These are phyloP conservation scores for Lotus japonicus DNA, from an alignment of 306 rosid genomes.

Conservation along the genomic window DNA sequence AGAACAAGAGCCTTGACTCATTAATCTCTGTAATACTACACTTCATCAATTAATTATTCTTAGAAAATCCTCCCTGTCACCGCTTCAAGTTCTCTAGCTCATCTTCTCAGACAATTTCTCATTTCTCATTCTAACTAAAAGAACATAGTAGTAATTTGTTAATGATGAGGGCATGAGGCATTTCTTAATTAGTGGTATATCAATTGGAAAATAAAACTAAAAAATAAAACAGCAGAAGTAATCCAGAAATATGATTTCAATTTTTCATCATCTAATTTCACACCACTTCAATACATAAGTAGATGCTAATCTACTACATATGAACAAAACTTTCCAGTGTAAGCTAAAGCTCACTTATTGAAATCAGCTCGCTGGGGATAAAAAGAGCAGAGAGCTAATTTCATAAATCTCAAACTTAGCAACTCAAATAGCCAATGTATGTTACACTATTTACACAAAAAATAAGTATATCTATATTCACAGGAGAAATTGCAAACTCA, in stretches of 20 bases:
- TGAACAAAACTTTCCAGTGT: neutral
- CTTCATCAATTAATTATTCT: too few relatives aligned
- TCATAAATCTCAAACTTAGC: neutral
- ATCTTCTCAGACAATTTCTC: too few relatives aligned
- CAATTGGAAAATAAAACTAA: neutral
- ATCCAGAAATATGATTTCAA: neutral
- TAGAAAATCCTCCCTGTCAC: too few relatives aligned
- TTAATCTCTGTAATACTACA: too few relatives aligned
- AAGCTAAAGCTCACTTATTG: conserved; percentile 7
- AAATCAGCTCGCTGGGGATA: conserved; percentile 17
- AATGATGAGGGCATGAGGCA: neutral
- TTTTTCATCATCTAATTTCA: conserved; percentile 4
- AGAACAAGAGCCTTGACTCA: neutral
- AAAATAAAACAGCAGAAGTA: neutral
- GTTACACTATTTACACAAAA: too few relatives aligned
- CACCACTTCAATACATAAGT: neutral
- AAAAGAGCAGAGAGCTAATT: conserved; percentile 38
- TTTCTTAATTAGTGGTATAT: neutral
- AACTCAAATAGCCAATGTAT: too few relatives aligned
- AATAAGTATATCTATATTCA: too few relatives aligned
- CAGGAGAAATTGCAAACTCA: too few relatives aligned
- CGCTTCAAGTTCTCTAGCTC: too few relatives aligned
- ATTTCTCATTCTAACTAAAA: too few relatives aligned
- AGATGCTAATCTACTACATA: neutral
- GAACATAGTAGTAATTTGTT: neutral